These are phyloP conservation scores for Leucosporidium yakuticum DNA, from an alignment of 768 basidiomycete genomes.

Conservation along the genomic window DNA sequence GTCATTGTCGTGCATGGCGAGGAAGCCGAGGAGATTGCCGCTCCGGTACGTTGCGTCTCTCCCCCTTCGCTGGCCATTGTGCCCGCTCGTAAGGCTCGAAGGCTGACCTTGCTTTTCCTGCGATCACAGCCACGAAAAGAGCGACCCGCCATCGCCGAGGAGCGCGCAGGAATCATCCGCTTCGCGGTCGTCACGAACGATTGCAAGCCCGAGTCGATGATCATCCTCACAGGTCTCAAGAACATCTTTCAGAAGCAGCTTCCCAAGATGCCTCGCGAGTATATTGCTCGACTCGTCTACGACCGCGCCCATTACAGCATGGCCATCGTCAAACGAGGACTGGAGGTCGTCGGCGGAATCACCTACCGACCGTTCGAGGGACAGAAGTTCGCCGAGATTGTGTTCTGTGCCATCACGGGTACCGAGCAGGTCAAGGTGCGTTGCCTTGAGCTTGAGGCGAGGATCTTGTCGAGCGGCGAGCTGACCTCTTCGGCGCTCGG, in stretches of 20 bases:
- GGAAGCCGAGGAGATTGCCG: conserved; percentile 11
- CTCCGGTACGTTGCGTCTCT: conserved; percentile 8
- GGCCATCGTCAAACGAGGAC: conserved; percentile 89
- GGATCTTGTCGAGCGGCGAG: no score
- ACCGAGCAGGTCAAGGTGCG: conserved; percentile 93
- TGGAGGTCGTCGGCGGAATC: conserved; percentile 94
- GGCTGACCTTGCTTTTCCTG: neutral
- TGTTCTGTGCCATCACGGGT: conserved; percentile 94
- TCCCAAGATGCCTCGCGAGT: conserved; percentile 98
- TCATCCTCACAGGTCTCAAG: conserved; percentile 90
- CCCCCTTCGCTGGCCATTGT: neutral
- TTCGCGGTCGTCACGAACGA: conserved; percentile 82
- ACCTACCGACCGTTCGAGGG: conserved; percentile 94
- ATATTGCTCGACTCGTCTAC: conserved; percentile 90
- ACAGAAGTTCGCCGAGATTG: conserved; percentile 92
- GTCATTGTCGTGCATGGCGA: conserved; percentile 25
- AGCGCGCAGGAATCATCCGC: conserved; percentile 73
- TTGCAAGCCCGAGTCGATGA: conserved; percentile 60
- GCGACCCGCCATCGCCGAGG: conserved; percentile 71
- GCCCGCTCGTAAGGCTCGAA: neutral
- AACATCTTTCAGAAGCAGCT: conserved; percentile 94
- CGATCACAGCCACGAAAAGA: conserved; percentile 44
- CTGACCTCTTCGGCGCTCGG: neutral
- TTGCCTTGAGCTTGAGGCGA: neutral
- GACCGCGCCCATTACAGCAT: conserved; percentile 86